Evolutionary conservation across 108 stramenopile genomes (phyloP).

Genomic region (Stephanodiscus minutulus): DNA sequence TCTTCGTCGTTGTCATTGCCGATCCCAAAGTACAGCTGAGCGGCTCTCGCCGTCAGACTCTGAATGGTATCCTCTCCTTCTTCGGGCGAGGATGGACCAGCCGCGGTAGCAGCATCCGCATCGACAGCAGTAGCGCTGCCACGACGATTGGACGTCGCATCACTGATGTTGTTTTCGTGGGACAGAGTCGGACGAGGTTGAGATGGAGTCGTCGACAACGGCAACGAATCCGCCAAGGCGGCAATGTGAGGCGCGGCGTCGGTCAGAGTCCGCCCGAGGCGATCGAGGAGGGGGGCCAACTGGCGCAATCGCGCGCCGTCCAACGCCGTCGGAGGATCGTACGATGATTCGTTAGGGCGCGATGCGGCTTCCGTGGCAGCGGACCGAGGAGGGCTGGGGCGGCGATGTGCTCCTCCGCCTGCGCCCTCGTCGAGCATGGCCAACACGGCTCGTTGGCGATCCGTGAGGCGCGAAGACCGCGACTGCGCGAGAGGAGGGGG

Average conservation of each 20-base stretch:
- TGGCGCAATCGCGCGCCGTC: conserved; percentile 38
- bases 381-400: conserved; percentile 2
- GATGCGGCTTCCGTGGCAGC: background rate
- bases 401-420: background rate
- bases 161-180: background rate
- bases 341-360: background rate
- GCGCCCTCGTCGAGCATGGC: background rate
- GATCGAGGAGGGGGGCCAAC: conserved; percentile 84
- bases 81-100: background rate
- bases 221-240: conserved; percentile 65
- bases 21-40: conserved; percentile 50
- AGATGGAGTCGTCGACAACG: conserved; percentile 1
- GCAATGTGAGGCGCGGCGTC: conserved; percentile 87
- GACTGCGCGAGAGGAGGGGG: background rate
- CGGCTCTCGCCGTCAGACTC: conserved; percentile 41
- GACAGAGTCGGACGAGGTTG: background rate
- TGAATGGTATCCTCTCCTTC: conserved; percentile 23
- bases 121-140: background rate
- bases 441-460: too few species aligned
- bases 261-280: conserved; percentile 80
- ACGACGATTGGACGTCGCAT: background rate
- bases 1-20: conserved; percentile 27
- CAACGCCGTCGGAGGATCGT: background rate
- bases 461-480: background rate
- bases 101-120: background rate